Evolutionary conservation across 352 stramenopile genomes (phyloP).

Genomic region (Peronosclerospora sorghi): DNA sequence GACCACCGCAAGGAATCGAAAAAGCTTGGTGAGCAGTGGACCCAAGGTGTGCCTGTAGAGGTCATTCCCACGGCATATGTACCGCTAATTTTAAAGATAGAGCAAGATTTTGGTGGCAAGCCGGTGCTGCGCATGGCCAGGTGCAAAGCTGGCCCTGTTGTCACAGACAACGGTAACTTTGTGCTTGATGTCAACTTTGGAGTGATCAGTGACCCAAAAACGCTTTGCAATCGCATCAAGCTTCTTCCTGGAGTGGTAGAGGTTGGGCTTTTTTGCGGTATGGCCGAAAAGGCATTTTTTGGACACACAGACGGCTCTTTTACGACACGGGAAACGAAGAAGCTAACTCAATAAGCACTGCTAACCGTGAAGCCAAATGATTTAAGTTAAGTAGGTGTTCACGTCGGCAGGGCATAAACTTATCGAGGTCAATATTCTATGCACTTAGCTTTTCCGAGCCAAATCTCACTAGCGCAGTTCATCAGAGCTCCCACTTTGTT

Average conservation of each 20-base stretch:
- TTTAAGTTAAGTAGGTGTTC: too few relatives aligned
- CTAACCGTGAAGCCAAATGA: too few relatives aligned
- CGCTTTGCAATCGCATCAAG: slow-evolving; percentile 60
- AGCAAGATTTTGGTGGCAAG: slow-evolving; percentile 36
- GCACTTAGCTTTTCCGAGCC: not conserved
- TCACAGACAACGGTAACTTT: slow-evolving; percentile 96
- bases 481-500: slow-evolving; percentile 17
- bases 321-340: slow-evolving; percentile 39
- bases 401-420: too few relatives aligned
- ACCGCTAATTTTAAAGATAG: slow-evolving; percentile 78
- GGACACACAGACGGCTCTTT: slow-evolving; percentile 75
- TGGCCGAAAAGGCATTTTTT: slow-evolving; percentile 84
- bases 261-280: slow-evolving; percentile 82
- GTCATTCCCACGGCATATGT: slow-evolving; percentile 97
- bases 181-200: slow-evolving; percentile 86
- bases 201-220: slow-evolving; percentile 50
- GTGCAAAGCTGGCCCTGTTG: slow-evolving; percentile 90
- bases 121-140: slow-evolving; percentile 76
- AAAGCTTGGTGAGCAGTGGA: slow-evolving; percentile 80
- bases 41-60: slow-evolving; percentile 91
- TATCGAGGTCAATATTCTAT: too few relatives aligned
- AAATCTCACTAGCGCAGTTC: not conserved
- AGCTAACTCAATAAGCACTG: slow-evolving; percentile 4
- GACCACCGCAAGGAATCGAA: slow-evolving; percentile 89
- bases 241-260: slow-evolving; percentile 81